Evolutionary conservation across 495 filamentous ascomycete genomes (phyloP).

Genomic region (Penicillium subrubescens): DNA sequence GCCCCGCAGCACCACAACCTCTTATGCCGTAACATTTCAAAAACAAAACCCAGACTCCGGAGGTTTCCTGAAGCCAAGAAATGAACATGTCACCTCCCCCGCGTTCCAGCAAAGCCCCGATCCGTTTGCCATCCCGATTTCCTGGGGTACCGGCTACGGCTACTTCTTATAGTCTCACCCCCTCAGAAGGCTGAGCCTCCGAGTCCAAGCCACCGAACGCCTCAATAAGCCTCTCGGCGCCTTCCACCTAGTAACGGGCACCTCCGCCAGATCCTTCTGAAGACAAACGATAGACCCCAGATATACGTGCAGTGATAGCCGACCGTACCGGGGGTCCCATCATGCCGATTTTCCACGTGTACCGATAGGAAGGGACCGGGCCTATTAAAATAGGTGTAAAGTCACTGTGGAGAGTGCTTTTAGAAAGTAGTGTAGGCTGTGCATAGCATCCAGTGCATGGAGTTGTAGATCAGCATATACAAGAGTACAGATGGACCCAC

Average conservation of each 20-base stretch:
- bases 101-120: neutral
- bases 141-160: constrained; percentile 7
- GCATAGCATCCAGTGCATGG: too few relatives aligned
- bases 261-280: constrained; percentile 17
- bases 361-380: neutral
- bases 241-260: constrained; percentile 20
- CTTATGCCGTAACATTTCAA: neutral
- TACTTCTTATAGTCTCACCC: constrained; percentile 8
- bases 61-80: neutral
- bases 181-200: neutral
- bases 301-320: constrained; percentile 20
- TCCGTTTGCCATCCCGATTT: neutral
- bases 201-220: neutral
- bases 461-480: neutral
- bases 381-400: neutral
- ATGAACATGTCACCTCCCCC: constrained; percentile 2
- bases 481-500: neutral
- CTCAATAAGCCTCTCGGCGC: constrained; percentile 21
- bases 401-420: neutral
- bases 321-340: neutral
- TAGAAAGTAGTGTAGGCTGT: neutral
- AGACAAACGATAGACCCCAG: constrained; percentile 25
- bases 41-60: neutral
- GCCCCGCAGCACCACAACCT: neutral
- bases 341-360: neutral